Percentiles rank a stretch among this genome's conserved stretches.
phyloP scores from a whole-genome alignment of 108 stramenopile species.

The Fragilariopsis cylindrus region DNA sequence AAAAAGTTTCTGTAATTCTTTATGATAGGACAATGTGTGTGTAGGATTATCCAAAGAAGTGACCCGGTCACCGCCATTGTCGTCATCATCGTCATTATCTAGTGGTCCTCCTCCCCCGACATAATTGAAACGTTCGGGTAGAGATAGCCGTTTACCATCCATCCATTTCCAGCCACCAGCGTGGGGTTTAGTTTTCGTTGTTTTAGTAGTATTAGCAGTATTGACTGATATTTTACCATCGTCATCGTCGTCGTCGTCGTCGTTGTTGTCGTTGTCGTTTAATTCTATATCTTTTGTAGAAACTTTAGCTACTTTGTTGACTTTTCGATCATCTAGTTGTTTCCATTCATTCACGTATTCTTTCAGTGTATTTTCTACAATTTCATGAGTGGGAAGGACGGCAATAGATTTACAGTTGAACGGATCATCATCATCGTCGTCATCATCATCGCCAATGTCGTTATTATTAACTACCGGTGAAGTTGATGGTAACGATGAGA shows the following conservation, averaged over 20 bases:
- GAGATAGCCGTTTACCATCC: slow-evolving; percentile 25
- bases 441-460: background rate
- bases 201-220: background rate
- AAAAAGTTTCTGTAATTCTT: slow-evolving; percentile 77
- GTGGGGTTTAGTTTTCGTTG: background rate
- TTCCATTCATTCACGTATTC: slow-evolving; percentile 21
- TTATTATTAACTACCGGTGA: background rate
- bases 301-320: background rate
- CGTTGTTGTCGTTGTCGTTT: background rate
- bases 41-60: slow-evolving; percentile 33
- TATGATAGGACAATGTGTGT: slow-evolving; percentile 55
- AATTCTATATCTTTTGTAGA: no score
- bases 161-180: slow-evolving; percentile 18
- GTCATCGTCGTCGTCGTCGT: background rate
- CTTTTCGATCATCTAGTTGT: slow-evolving; percentile 8
- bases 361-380: slow-evolving; percentile 23
- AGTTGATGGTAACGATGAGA: background rate
- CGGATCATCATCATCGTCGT: background rate
- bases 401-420: slow-evolving; percentile 2
- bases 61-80: slow-evolving; percentile 22
- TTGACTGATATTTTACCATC: no score
- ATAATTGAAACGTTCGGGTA: slow-evolving; percentile 60
- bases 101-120: background rate
- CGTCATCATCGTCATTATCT: slow-evolving; percentile 9
- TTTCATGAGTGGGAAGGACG: slow-evolving; percentile 22